These are phyloP conservation scores for Lantana camara DNA, from an alignment of 257 asterid genomes.

Conservation along the genomic window DNA sequence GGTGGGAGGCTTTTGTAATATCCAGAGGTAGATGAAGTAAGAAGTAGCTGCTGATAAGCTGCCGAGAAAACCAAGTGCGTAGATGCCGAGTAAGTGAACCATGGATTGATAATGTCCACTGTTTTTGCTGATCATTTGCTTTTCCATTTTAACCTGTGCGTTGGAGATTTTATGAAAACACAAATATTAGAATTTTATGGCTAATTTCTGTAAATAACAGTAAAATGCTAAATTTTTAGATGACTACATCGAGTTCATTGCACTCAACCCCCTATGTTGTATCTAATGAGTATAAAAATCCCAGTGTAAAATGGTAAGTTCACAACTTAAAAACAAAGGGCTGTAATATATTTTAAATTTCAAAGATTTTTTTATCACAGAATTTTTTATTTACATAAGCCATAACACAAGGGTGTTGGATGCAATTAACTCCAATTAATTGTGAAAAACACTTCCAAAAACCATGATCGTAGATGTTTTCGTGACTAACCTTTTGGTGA, in stretches of 20 bases:
- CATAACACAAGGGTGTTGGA: too few species aligned
- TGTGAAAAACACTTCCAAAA: background rate
- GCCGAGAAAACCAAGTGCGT: slow-evolving; percentile 55
- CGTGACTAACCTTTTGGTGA: slow-evolving; percentile 40
- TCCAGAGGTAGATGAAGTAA: slow-evolving; percentile 46
- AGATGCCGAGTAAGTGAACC: slow-evolving; percentile 50
- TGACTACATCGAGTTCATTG: background rate
- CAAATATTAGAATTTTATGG: too few species aligned
- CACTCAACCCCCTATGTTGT: too few species aligned
- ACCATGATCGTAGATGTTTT: background rate
- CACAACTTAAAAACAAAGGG: background rate
- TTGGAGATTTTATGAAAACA: too few species aligned
- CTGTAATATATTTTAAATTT: too few species aligned
- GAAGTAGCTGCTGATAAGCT: slow-evolving; percentile 57
- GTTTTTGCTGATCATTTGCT: slow-evolving; percentile 19
- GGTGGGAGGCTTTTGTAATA: slow-evolving; percentile 37
- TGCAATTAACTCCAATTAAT: too few species aligned
- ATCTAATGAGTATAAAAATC: background rate
- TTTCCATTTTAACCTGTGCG: slow-evolving; percentile 39
- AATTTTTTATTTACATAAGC: too few species aligned
- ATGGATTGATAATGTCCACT: slow-evolving; percentile 25
- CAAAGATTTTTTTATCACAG: too few species aligned
- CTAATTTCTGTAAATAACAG: too few species aligned
- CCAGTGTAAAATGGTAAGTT: background rate
- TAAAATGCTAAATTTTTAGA: too few species aligned